phyloP scores from a whole-genome alignment of 129 eudicot species.

The Artemisia annua region DNA sequence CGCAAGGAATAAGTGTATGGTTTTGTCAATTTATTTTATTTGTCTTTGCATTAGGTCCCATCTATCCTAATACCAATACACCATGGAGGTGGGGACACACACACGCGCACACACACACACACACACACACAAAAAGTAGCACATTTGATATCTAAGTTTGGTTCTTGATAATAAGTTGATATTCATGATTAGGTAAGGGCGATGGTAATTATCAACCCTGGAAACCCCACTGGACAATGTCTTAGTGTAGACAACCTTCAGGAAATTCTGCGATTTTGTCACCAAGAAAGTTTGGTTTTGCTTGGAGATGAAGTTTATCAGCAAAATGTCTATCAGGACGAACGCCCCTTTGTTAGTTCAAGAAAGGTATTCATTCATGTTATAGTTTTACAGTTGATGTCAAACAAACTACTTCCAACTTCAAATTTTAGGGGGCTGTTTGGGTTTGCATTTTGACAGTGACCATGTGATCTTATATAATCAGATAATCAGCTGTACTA shows the following conservation, averaged over 20 bases:
- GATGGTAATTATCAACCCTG: conserved; percentile 99
- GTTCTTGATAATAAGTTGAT: conserved; percentile 17
- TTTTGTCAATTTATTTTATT: not conserved
- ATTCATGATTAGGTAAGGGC: conserved; percentile 64
- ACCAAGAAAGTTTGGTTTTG: conserved; percentile 76
- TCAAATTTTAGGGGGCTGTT: too few relatives aligned
- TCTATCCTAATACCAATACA: conserved; percentile 19
- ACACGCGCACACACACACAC: too few relatives aligned
- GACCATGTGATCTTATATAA: too few relatives aligned
- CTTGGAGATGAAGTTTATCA: conserved; percentile 99
- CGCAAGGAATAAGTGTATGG: conserved; percentile 82
- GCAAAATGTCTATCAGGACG: conserved; percentile 95
- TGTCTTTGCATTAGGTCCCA: conserved; percentile 13
- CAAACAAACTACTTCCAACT: too few relatives aligned
- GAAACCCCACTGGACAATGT: conserved; percentile 98
- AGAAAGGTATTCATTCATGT: conserved; percentile 57
- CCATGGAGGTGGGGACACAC: conserved; percentile 20
- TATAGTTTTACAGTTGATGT: not conserved
- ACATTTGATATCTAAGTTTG: not conserved
- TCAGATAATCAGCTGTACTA: too few relatives aligned
- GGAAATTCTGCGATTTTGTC: conserved; percentile 67
- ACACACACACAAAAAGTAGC: not conserved
- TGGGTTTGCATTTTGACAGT: too few relatives aligned
- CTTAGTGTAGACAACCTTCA: conserved; percentile 76
- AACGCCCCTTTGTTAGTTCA: conserved; percentile 91